These are phyloP conservation scores for Triticum urartu DNA, from an alignment of 176 grass and related monocot species.

Conservation along the genomic window DNA sequence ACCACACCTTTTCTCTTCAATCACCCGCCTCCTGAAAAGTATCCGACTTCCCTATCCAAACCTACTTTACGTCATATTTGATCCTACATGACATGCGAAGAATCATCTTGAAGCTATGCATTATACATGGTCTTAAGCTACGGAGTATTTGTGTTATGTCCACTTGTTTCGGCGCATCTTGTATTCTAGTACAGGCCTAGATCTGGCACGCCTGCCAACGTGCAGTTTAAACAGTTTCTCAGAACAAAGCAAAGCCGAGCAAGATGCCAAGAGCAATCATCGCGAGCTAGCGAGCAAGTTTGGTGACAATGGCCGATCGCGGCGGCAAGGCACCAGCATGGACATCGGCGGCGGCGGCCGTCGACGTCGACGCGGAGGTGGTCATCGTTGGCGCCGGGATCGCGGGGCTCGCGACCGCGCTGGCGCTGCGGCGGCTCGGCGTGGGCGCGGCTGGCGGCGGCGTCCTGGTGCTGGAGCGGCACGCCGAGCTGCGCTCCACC, in stretches of 20 bases:
- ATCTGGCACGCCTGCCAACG: not conserved
- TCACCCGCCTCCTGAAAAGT: no score
- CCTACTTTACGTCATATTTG: no score
- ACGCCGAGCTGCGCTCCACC: conserved; percentile 44
- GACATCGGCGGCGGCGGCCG: not conserved
- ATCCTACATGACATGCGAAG: no score
- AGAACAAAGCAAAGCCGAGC: not conserved
- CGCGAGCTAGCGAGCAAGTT: not conserved
- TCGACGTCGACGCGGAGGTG: conserved; percentile 29
- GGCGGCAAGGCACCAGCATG: not conserved
- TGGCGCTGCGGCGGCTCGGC: conserved; percentile 43
- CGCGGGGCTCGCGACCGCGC: conserved; percentile 51
- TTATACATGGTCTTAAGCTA: no score
- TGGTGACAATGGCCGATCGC: not conserved
- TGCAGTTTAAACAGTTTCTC: not conserved
- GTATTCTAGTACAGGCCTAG: not conserved
- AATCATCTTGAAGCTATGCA: no score
- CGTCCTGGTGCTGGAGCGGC: conserved; percentile 52
- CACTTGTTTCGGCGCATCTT: conserved; percentile 12
- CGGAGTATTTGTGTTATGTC: not conserved
- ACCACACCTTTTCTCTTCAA: no score
- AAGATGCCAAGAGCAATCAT: not conserved
- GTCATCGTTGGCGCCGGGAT: conserved; percentile 71
- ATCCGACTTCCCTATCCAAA: no score
- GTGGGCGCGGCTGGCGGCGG: not conserved